Evolutionary conservation across 1,284 basidiomycete genomes (phyloP).

Genomic region (Cutaneotrichosporon sp.): DNA sequence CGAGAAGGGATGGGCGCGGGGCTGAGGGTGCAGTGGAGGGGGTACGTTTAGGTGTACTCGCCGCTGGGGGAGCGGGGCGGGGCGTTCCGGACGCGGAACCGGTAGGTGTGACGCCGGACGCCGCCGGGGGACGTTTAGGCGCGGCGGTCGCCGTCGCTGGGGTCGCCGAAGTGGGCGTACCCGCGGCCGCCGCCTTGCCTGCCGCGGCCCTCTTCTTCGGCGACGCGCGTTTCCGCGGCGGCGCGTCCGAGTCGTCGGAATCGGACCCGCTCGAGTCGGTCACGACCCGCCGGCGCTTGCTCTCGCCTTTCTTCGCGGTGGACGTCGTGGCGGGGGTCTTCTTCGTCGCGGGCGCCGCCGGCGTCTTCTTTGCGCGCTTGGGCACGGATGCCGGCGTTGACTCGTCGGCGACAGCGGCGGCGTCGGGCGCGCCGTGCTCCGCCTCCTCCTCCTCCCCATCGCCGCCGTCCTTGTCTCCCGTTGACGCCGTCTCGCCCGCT

Average conservation of each 20-base stretch:
- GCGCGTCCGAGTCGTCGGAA: background rate
- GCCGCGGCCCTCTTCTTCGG: background rate
- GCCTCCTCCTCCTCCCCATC: background rate
- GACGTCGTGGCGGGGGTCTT: background rate
- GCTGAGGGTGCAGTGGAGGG: background rate
- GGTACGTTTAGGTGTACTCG: background rate
- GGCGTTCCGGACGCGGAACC: background rate
- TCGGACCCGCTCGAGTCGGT: background rate
- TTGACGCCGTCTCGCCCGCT: background rate
- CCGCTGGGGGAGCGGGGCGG: background rate
- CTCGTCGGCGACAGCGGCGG: background rate
- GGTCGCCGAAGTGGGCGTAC: background rate
- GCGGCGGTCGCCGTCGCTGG: background rate
- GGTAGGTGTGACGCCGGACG: background rate
- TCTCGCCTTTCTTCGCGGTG: background rate
- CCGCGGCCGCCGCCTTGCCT: background rate
- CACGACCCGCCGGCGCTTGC: background rate
- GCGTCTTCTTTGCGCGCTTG: background rate
- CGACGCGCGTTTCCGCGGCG: background rate
- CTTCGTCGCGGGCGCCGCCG: background rate
- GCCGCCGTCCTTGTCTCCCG: background rate
- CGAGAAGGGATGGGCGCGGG: constrained; percentile 10
- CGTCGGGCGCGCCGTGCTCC: background rate
- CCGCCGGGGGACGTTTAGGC: background rate
- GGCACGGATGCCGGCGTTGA: background rate